A percentile compares a stretch with the other conserved stretches of the same genome.
Evolutionary conservation across 2,329 filamentous ascomycete genomes (phyloP).

Genomic region (Fusarium staphyleae): DNA sequence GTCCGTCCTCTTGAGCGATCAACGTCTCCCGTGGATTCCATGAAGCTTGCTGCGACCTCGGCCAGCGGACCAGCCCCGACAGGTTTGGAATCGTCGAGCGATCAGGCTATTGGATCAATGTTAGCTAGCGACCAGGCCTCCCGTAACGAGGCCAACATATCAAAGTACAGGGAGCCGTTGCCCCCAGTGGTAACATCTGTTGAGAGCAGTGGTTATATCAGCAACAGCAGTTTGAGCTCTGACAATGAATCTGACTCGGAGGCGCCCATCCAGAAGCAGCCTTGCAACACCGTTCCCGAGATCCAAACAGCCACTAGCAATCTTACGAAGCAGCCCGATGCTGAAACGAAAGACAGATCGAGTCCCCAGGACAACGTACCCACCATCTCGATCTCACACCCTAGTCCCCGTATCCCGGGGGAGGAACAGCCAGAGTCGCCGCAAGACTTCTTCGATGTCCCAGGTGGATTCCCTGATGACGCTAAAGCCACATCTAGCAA

Average conservation of each 20-base stretch:
- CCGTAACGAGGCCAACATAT: slow-evolving; percentile 63
- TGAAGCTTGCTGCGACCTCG: slow-evolving; percentile 35
- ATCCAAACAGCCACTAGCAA: neutral
- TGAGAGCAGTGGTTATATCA: slow-evolving; percentile 69
- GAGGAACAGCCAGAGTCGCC: slow-evolving; percentile 30
- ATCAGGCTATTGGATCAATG: slow-evolving; percentile 64
- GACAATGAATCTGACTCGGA: slow-evolving; percentile 42
- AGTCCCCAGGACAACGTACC: slow-evolving; percentile 45
- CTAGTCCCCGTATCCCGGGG: slow-evolving; percentile 49
- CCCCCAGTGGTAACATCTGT: slow-evolving; percentile 75
- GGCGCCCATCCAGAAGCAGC: neutral
- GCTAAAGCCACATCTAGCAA: slow-evolving; percentile 29
- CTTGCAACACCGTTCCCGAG: neutral
- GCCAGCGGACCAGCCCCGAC: slow-evolving; percentile 31
- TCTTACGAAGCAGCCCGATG: neutral
- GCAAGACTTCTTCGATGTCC: slow-evolving; percentile 57
- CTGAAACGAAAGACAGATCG: slow-evolving; percentile 2
- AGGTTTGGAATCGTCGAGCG: slow-evolving; percentile 62
- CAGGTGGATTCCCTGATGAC: slow-evolving; percentile 65
- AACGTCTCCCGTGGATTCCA: slow-evolving; percentile 34
- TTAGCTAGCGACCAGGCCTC: slow-evolving; percentile 61
- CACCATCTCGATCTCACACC: slow-evolving; percentile 53
- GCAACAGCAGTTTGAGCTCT: slow-evolving; percentile 56
- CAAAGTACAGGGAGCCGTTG: slow-evolving; percentile 67
- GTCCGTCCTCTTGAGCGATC: slow-evolving; percentile 59